Evolutionary conservation across 2,329 filamentous ascomycete species (phyloP).

Genomic region (Xylaria sp.): DNA sequence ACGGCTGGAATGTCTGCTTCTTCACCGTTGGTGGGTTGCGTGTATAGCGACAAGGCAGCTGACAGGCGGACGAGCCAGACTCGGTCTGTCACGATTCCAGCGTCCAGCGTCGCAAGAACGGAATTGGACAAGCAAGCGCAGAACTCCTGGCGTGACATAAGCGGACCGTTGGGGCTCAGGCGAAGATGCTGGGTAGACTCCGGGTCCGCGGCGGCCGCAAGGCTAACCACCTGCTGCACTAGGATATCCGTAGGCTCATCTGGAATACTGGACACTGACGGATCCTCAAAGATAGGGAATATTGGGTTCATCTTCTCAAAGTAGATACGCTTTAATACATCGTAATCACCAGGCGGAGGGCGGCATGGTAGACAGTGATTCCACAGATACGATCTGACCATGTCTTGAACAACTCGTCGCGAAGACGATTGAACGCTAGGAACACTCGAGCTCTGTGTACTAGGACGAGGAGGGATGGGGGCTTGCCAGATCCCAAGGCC

Average conservation of each 20-base stretch:
- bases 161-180: constrained; percentile 53
- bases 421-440: constrained; percentile 42
- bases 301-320: constrained; percentile 66
- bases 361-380: constrained; percentile 60
- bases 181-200: constrained; percentile 58
- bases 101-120: constrained; percentile 62
- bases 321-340: constrained; percentile 59
- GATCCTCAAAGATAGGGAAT: constrained; percentile 62
- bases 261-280: constrained; percentile 42
- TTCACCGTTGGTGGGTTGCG: constrained; percentile 64
- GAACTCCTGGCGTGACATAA: constrained; percentile 60
- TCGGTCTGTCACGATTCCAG: constrained; percentile 65
- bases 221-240: constrained; percentile 64
- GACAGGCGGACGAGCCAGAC: constrained; percentile 66
- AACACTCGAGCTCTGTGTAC: constrained; percentile 10
- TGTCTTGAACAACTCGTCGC: constrained; percentile 45
- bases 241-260: constrained; percentile 53
- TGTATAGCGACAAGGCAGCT: constrained; percentile 67
- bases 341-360: constrained; percentile 60
- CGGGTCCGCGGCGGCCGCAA: constrained; percentile 65
- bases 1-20: constrained; percentile 67
- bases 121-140: constrained; percentile 61
- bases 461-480: constrained; percentile 39
- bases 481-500: constrained; percentile 68
- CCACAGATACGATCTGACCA: constrained; percentile 55